phyloP scores from a whole-genome alignment of 805 yeast species.

The Barnettozyma wickerhamii region DNA sequence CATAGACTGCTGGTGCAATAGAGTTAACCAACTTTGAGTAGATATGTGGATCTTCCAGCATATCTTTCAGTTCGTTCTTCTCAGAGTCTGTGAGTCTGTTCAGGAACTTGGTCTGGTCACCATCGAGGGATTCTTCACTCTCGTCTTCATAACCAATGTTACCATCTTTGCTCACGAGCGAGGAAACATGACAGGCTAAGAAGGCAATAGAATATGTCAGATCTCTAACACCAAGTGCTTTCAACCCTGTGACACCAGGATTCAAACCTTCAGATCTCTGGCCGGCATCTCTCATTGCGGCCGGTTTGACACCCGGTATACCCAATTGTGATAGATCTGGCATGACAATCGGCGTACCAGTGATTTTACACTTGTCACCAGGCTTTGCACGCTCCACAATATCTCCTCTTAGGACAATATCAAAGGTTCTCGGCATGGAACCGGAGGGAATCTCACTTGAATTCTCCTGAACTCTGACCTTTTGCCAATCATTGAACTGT shows the following conservation, averaged over 20 bases:
- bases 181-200: conserved; percentile 84
- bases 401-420: conserved; percentile 89
- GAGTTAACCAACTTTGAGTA: conserved; percentile 83
- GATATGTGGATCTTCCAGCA: conserved; percentile 86
- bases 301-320: conserved; percentile 90
- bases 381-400: conserved; percentile 95
- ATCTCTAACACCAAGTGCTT: conserved; percentile 84
- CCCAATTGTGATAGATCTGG: conserved; percentile 95
- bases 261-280: conserved; percentile 58
- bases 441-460: conserved; percentile 97
- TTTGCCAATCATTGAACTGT: conserved; percentile 94
- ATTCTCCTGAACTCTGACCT: conserved; percentile 91
- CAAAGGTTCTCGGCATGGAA: conserved; percentile 96
- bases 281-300: conserved; percentile 64
- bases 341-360: conserved; percentile 91
- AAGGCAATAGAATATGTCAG: conserved; percentile 89
- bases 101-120: conserved; percentile 77
- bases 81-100: conserved; percentile 77
- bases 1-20: conserved; percentile 93
- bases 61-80: conserved; percentile 75
- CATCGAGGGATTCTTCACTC: conserved; percentile 39
- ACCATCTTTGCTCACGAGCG: conserved; percentile 39
- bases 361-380: conserved; percentile 90
- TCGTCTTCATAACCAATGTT: conserved; percentile 36
- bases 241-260: conserved; percentile 86